phyloP scores from a whole-genome alignment of 2,329 filamentous ascomycete genomes.

The Aspergillus sp. region DNA sequence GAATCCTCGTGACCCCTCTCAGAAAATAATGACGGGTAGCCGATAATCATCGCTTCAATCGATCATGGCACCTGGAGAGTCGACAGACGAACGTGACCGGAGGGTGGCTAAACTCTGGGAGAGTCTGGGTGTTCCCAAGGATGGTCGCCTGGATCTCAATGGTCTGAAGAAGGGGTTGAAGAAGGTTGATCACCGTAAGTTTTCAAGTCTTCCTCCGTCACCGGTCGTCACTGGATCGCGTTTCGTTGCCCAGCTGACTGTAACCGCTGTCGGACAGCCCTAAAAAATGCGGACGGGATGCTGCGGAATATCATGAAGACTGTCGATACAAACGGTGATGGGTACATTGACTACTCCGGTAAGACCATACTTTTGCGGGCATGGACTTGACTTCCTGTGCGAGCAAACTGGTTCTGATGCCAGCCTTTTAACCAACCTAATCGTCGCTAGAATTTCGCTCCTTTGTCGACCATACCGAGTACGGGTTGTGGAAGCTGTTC shows the following conservation, averaged over 20 bases:
- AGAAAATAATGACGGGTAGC: constrained; percentile 43
- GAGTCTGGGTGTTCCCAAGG: constrained; percentile 71
- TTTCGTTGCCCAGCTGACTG: constrained; percentile 21
- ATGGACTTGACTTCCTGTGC: constrained; percentile 9
- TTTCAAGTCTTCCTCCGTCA: constrained; percentile 9
- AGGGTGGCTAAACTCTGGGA: constrained; percentile 82
- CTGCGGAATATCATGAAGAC: constrained; percentile 74
- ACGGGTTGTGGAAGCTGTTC: constrained; percentile 78
- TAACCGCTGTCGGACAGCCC: constrained; percentile 45
- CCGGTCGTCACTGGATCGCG: constrained; percentile 13
- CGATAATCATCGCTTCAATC: constrained; percentile 42
- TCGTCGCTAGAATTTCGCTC: constrained; percentile 70
- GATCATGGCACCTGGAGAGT: constrained; percentile 68
- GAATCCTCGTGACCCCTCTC: constrained; percentile 18
- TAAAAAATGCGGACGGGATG: constrained; percentile 90
- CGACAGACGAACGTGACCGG: constrained; percentile 73
- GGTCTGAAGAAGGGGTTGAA: constrained; percentile 79
- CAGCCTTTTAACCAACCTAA: constrained; percentile 20
- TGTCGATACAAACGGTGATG: constrained; percentile 84
- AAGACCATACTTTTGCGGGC: constrained; percentile 31
- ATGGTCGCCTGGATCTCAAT: constrained; percentile 78
- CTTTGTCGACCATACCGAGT: constrained; percentile 85
- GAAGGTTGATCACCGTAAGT: constrained; percentile 87
- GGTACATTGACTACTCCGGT: constrained; percentile 89
- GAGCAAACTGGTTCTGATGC: constrained; percentile 15